These are phyloP conservation scores for Aspergillus fischeri DNA, from an alignment of 2,329 filamentous ascomycete species.

Conservation along the genomic window DNA sequence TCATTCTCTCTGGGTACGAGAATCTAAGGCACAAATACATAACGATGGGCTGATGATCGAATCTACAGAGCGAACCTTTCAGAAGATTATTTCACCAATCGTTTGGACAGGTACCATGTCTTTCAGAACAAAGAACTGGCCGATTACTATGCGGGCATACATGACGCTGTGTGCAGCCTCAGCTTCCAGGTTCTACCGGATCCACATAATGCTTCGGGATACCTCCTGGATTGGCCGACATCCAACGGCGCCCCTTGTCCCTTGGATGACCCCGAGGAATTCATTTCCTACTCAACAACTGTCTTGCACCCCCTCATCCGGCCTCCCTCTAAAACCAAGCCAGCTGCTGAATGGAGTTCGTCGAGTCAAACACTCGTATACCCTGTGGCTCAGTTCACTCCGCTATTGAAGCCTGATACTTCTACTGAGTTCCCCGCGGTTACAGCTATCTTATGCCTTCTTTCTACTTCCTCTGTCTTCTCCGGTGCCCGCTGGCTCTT, in stretches of 20 bases:
- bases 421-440: slow-evolving; percentile 88
- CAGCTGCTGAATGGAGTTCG: slow-evolving; percentile 24
- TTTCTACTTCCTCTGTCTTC: slow-evolving; percentile 59
- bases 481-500: slow-evolving; percentile 82
- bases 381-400: slow-evolving; percentile 81
- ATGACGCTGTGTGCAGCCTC: slow-evolving; percentile 70
- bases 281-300: slow-evolving; percentile 64
- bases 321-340: slow-evolving; percentile 35
- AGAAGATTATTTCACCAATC: slow-evolving; percentile 91
- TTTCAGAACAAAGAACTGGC: slow-evolving; percentile 76
- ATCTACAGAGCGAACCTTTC: slow-evolving; percentile 72
- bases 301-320: slow-evolving; percentile 65
- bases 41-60: slow-evolving; percentile 9
- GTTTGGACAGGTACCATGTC: slow-evolving; percentile 90
- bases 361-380: slow-evolving; percentile 71
- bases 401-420: slow-evolving; percentile 70
- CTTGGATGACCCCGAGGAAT: slow-evolving; percentile 63
- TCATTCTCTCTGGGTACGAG: slow-evolving; percentile 80
- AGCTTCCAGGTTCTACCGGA: slow-evolving; percentile 73
- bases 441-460: slow-evolving; percentile 65
- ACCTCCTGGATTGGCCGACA: slow-evolving; percentile 66
- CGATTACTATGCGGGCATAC: slow-evolving; percentile 75
- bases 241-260: slow-evolving; percentile 73
- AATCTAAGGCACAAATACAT: background rate
- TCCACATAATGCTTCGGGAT: slow-evolving; percentile 41